Evolutionary conservation across 2,329 filamentous ascomycete genomes (phyloP).

Genomic region (Gnomoniopsis sp.): DNA sequence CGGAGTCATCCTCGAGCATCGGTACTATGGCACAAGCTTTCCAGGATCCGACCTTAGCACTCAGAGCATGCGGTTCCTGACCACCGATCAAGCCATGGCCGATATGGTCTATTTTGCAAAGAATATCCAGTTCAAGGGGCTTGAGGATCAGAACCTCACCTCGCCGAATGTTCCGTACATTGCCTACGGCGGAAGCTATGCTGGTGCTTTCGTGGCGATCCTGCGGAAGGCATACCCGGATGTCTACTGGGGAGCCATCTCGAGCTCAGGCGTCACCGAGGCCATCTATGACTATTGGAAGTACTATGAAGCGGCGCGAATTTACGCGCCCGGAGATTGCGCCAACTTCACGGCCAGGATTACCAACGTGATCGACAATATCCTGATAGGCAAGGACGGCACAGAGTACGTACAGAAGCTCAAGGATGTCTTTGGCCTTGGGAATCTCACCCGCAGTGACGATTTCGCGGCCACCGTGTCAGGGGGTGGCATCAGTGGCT

Average conservation of each 20-base stretch:
- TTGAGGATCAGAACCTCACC: conserved; percentile 65
- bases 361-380: conserved; percentile 48
- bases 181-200: conserved; percentile 80
- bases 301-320: conserved; percentile 49
- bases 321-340: conserved; percentile 56
- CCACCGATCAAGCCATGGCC: conserved; percentile 77
- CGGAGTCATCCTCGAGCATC: conserved; percentile 79
- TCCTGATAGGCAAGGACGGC: conserved; percentile 40
- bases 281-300: conserved; percentile 77
- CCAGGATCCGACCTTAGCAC: conserved; percentile 64
- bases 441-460: conserved; percentile 38
- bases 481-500: conserved; percentile 33
- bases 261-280: conserved; percentile 74
- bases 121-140: conserved; percentile 66
- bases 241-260: conserved; percentile 74
- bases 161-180: conserved; percentile 67
- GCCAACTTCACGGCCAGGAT: conserved; percentile 60
- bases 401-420: conserved; percentile 39
- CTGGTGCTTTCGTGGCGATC: conserved; percentile 75
- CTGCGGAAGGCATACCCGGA: conserved; percentile 74
- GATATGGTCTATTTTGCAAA: conserved; percentile 79
- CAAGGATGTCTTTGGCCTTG: conserved; percentile 44
- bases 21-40: conserved; percentile 79
- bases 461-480: conserved; percentile 47
- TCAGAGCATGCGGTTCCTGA: conserved; percentile 73